Evolutionary conservation across 257 asterid genomes (phyloP).

Genomic region (Fraxinus cuspidata): DNA sequence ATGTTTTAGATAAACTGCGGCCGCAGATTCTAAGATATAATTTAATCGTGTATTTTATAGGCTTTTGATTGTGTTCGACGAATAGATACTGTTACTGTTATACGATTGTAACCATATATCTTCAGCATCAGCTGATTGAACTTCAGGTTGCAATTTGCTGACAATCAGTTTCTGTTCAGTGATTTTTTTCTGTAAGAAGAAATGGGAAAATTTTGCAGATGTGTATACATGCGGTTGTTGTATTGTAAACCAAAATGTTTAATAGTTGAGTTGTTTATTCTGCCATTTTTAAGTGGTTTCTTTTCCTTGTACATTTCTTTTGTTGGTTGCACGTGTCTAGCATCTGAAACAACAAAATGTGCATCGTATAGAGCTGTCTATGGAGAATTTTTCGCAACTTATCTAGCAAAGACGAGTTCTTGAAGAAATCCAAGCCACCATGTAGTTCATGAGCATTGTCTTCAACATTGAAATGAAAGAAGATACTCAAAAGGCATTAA

Average conservation of each 20-base stretch:
- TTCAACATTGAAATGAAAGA: no score
- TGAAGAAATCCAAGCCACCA: no score
- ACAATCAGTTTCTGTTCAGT: background rate
- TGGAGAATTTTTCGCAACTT: no score
- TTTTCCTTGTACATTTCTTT: background rate
- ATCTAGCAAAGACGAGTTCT: no score
- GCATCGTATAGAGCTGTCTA: no score
- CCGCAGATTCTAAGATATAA: background rate
- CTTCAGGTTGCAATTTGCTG: slow-evolving; percentile 10
- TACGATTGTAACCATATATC: background rate
- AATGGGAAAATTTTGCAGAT: slow-evolving; percentile 28
- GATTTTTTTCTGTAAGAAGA: background rate
- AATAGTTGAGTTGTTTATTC: background rate
- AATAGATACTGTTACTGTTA: background rate
- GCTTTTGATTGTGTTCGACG: background rate
- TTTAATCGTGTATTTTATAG: background rate
- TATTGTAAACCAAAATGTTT: slow-evolving; percentile 12
- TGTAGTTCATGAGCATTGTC: no score
- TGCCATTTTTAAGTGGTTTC: background rate
- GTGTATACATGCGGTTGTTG: slow-evolving; percentile 1
- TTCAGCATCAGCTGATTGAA: background rate
- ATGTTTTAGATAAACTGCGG: slow-evolving; percentile 28
- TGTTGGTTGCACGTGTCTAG: background rate
- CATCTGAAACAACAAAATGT: no score
- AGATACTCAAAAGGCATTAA: no score